Conservation (phyloP, 164 flowering plant genomes). For the Liquidambar formosana region DNA sequence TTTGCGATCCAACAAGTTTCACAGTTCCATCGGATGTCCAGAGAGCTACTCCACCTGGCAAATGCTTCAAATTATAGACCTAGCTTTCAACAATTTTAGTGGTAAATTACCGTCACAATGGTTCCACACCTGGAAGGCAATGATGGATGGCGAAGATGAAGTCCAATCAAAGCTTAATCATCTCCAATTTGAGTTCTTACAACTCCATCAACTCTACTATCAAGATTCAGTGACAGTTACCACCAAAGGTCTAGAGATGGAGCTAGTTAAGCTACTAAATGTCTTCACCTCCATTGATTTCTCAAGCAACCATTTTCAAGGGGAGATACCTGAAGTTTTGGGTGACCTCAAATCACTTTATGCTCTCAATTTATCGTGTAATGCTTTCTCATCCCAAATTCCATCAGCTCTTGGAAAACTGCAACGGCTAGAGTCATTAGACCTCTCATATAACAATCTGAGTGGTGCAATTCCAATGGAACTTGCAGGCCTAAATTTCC, state of each 20-base stretch:
- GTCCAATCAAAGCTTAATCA: background rate
- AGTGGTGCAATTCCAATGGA: constrained; percentile 32
- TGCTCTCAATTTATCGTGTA: constrained; percentile 11
- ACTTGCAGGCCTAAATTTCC: constrained; percentile 24
- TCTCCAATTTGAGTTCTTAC: too few relatives aligned
- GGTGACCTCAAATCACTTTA: constrained; percentile 1
- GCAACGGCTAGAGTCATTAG: constrained; percentile 28
- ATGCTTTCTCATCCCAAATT: constrained; percentile 28
- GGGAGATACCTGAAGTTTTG: background rate
- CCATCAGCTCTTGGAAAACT: constrained; percentile 38
- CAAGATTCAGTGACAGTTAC: background rate
- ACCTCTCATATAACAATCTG: constrained; percentile 32
- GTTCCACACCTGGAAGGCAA: background rate
- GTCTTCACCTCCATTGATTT: background rate
- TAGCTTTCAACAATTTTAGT: constrained; percentile 1
- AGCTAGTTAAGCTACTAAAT: background rate
- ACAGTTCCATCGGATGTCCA: background rate
- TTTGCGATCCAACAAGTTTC: constrained; percentile 11
- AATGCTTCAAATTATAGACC: constrained; percentile 1
- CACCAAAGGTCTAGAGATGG: background rate
- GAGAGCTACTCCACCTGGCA: background rate
- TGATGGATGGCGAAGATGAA: background rate
- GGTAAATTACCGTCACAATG: background rate
- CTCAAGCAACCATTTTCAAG: background rate
- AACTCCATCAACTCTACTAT: background rate